phyloP scores from a whole-genome alignment of 495 filamentous ascomycete genomes.

The Letharia columbiana region DNA sequence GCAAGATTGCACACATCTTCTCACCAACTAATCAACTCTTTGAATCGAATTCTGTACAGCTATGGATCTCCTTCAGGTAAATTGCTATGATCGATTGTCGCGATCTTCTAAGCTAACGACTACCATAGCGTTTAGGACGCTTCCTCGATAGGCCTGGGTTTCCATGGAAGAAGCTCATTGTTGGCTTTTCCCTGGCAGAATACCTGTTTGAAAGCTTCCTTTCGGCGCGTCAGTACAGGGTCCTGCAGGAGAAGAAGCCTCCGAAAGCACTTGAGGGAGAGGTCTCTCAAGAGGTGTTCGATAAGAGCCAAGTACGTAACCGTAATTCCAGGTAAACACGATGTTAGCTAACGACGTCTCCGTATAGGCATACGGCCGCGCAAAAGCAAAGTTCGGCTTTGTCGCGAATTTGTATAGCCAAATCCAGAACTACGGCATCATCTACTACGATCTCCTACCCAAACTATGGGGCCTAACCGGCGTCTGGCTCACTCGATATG shows the following conservation, averaged over 20 bases:
- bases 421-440: conserved; percentile 74
- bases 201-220: conserved; percentile 81
- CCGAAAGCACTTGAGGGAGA: conserved; percentile 80
- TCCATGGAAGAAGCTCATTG: conserved; percentile 94
- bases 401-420: conserved; percentile 74
- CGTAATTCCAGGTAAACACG: not conserved
- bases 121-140: conserved; percentile 66
- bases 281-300: conserved; percentile 81
- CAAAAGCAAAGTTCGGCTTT: conserved; percentile 84
- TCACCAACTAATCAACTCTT: not conserved
- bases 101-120: not conserved
- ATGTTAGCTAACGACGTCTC: conserved; percentile 2
- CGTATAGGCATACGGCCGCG: conserved; percentile 74
- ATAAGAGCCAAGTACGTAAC: conserved; percentile 72
- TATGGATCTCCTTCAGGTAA: conserved; percentile 23
- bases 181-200: conserved; percentile 84
- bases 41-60: not conserved
- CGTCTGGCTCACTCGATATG: conserved; percentile 58
- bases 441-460: conserved; percentile 83
- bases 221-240: conserved; percentile 74
- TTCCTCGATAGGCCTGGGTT: conserved; percentile 85
- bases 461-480: conserved; percentile 83
- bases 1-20: not conserved
- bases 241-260: conserved; percentile 66
- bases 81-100: not conserved